Conservation (phyloP, 768 basidiomycete genomes). For the Termitomyces heimii region DNA sequence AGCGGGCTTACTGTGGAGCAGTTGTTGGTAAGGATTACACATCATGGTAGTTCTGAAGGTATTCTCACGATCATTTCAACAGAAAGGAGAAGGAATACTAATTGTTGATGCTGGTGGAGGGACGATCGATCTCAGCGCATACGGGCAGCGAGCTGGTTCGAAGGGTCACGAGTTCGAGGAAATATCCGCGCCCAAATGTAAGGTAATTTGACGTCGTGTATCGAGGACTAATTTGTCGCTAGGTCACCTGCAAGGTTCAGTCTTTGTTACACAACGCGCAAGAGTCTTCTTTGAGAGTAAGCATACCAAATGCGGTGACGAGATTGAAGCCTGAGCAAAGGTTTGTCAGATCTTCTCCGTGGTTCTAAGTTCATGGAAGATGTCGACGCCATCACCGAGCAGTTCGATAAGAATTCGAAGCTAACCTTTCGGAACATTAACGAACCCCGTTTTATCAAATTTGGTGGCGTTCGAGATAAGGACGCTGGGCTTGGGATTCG, state of each 20-base stretch:
- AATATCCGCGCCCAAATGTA: background rate
- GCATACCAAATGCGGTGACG: background rate
- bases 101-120: conserved; percentile 62
- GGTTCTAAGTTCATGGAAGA: background rate
- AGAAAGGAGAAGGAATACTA: conserved; percentile 42
- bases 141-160: conserved; percentile 27
- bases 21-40: background rate
- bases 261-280: background rate
- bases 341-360: background rate
- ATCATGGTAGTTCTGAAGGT: background rate
- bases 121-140: conserved; percentile 55
- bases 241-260: conserved; percentile 3
- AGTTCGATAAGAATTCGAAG: background rate
- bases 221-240: background rate
- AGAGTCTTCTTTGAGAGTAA: background rate
- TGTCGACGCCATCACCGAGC: background rate
- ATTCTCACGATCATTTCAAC: background rate
- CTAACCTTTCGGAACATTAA: background rate
- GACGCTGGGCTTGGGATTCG: background rate
- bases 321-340: background rate
- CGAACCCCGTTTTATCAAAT: background rate
- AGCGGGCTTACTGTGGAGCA: background rate
- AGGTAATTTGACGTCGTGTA: background rate
- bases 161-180: conserved; percentile 3
- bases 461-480: background rate